phyloP scores from a whole-genome alignment of 345 rosid genomes.

The Chamaenerion angustifolium region DNA sequence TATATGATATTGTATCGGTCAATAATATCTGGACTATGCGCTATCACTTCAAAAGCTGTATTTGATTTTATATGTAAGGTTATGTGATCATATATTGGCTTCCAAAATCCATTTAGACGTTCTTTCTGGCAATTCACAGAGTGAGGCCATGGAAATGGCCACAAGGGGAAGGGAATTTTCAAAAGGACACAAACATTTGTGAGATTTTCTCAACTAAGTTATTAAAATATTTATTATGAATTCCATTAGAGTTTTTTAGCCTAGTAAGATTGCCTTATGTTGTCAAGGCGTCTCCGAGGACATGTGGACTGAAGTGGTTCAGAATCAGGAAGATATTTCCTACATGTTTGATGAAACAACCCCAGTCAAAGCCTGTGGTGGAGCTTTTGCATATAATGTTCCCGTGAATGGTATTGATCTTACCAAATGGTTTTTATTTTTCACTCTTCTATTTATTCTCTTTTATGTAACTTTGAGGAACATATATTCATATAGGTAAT shows the following conservation, averaged over 20 bases:
- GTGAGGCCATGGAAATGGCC: slow-evolving; percentile 30
- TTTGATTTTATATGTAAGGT: too few relatives aligned
- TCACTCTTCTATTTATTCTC: not conserved
- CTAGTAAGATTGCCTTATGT: slow-evolving; percentile 1
- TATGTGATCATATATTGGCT: too few relatives aligned
- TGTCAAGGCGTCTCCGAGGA: slow-evolving; percentile 18
- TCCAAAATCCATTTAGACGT: not conserved
- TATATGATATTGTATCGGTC: too few relatives aligned
- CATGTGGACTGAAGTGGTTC: slow-evolving; percentile 40
- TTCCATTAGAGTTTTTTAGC: too few relatives aligned
- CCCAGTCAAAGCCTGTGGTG: slow-evolving; percentile 70
- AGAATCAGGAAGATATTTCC: slow-evolving; percentile 72
- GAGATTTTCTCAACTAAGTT: slow-evolving; percentile 4
- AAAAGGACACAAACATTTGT: slow-evolving; percentile 27
- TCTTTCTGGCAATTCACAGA: slow-evolving; percentile 11
- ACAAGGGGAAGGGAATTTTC: slow-evolving; percentile 14
- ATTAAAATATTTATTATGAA: too few relatives aligned
- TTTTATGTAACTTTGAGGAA: slow-evolving; percentile 8
- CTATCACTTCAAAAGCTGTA: too few relatives aligned
- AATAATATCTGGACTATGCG: too few relatives aligned
- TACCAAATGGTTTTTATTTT: too few relatives aligned
- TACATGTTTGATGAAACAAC: slow-evolving; percentile 75
- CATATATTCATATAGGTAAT: slow-evolving; percentile 23
- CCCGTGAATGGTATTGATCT: slow-evolving; percentile 23
- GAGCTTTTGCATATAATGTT: slow-evolving; percentile 42